Evolutionary conservation across 495 filamentous ascomycete species (phyloP), one percentile per base, ranked within the genome.

Genomic region (Aspergillus incahuasiensis): DNA sequence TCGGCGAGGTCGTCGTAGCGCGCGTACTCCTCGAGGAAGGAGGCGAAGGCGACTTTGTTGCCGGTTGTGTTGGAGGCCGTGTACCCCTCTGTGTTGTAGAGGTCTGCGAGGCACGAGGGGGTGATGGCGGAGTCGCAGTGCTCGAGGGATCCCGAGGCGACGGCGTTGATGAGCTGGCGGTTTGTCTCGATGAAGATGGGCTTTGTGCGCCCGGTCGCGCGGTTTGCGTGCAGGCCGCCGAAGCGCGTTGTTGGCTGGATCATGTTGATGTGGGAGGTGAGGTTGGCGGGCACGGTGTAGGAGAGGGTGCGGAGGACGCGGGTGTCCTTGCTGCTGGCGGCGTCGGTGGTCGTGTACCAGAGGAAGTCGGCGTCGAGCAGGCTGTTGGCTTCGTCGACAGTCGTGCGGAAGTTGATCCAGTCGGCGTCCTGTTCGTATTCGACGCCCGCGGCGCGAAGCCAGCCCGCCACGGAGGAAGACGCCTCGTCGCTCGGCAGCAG

Each of bases 11-110:
- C 86, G 3, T 66, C 51, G 56, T 85, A 80, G 32, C 81, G 80
- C 32, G 85, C 83, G 56, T 79, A 84, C 61, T 90, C 78, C 61
- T 87, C 82, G 0, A 88, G 71, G 63, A 82, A 94, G 24, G 86
- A 87, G 46, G 77, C 80, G 49, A 94, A 81, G 20, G 78, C 86
- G 34, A 89, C 64, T 56, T 75, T 76, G 56, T 69, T 74, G 35
- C 74, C 74, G 48, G 60, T 48, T 1, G 60, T 21, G 24, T 64
- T 56, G 19, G 32, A 35, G 6, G 73, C 72, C 45, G 67, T 58
- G 68, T 74, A 88, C 47, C 80, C 79, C 1, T 73, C 76, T 3
- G 86, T 66, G 38, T 79, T 79, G 66, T 89, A 89, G 9, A 89
- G 71, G 20, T 74, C 69, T 40, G 78, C 74, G 11, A 89, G 73